These are phyloP conservation scores for Pythium phragmiticola DNA, from an alignment of 352 stramenopile genomes.

Conservation along the genomic window DNA sequence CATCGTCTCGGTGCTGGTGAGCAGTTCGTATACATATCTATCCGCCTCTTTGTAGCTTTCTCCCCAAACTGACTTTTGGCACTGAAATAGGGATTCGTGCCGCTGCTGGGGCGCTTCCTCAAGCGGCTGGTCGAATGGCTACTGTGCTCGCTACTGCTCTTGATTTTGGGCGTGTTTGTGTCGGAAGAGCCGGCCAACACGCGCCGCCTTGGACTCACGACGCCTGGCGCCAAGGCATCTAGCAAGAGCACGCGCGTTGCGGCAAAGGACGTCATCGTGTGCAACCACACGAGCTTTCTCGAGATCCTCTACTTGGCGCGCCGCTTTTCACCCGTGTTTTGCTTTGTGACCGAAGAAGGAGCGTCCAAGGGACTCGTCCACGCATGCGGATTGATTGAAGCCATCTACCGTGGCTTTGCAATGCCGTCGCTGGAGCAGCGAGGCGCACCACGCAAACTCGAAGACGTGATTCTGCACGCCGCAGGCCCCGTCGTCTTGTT, in stretches of 20 bases:
- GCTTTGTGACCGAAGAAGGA: constrained; percentile 55
- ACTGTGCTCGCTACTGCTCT: constrained; percentile 63
- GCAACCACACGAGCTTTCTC: constrained; percentile 81
- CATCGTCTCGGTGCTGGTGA: constrained; percentile 48
- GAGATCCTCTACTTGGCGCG: constrained; percentile 76
- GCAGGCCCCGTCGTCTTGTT: constrained; percentile 73
- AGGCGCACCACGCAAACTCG: constrained; percentile 45
- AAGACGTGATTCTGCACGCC: constrained; percentile 59
- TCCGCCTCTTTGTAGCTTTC: background rate
- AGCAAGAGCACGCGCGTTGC: constrained; percentile 38
- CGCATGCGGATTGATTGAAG: constrained; percentile 61
- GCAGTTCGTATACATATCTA: background rate
- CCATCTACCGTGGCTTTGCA: constrained; percentile 55
- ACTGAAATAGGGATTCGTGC: constrained; percentile 39
- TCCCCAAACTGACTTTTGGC: background rate
- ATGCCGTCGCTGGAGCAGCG: constrained; percentile 29
- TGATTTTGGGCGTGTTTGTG: constrained; percentile 67
- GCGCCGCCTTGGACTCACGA: constrained; percentile 63
- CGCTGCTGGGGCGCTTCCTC: constrained; percentile 62
- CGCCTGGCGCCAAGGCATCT: constrained; percentile 36
- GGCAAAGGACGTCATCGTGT: constrained; percentile 65
- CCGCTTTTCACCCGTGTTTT: constrained; percentile 79
- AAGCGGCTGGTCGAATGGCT: constrained; percentile 72
- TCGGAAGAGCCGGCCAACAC: constrained; percentile 71
- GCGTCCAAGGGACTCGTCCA: constrained; percentile 59